Conservation (phyloP, 176 grass and related monocot genomes). For the Oryza meridionalis region DNA sequence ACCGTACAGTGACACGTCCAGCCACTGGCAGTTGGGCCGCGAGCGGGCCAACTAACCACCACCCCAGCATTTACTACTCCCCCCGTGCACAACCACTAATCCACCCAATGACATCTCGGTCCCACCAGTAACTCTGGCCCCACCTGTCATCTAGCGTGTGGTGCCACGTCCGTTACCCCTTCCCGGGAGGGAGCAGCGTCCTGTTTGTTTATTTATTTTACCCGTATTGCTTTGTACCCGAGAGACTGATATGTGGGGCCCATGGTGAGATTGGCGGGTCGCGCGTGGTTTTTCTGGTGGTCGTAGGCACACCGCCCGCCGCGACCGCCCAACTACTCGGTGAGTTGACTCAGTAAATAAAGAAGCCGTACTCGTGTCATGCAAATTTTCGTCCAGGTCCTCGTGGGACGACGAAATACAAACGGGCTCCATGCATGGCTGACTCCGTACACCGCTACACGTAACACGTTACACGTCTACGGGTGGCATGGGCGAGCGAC, state of each 20-base stretch:
- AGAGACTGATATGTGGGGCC: background rate
- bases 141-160: background rate
- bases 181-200: background rate
- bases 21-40: background rate
- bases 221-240: background rate
- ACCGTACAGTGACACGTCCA: background rate
- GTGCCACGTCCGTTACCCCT: background rate
- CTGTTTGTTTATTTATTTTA: background rate
- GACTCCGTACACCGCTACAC: too few species aligned
- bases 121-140: background rate
- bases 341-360: too few species aligned
- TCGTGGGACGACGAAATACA: too few species aligned
- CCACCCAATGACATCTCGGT: background rate
- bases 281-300: background rate
- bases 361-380: too few species aligned
- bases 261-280: background rate
- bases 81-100: background rate
- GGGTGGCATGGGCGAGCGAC: too few species aligned
- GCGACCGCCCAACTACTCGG: too few species aligned
- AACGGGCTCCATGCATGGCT: too few species aligned
- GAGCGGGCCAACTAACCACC: background rate
- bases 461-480: too few species aligned
- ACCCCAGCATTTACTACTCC: background rate
- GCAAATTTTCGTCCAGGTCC: too few species aligned
- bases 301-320: background rate